Base-by-base conservation (phyloP, 176 grass and related monocot genomes). In the Musa beccarii region DNA sequence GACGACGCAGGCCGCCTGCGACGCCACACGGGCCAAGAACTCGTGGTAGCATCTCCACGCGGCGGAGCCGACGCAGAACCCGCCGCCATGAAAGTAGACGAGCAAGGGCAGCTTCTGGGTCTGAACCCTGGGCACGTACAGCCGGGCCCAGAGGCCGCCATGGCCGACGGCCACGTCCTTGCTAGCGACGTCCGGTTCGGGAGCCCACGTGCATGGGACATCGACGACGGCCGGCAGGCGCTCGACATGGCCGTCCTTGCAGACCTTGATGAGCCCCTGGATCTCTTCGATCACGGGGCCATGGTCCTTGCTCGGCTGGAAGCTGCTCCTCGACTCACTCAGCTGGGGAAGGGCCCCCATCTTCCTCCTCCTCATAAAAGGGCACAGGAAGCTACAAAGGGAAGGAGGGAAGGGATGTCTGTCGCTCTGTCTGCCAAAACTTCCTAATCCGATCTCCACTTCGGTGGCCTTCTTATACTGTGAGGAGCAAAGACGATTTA, bases 11-110 rank as follows among this genome's bases (percentile, higher is more conserved):
- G 79, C 68, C 12, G 85, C 81, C 19, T 68, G 68, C 23, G 73
- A 79, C 50, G 87, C 70, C n/a, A 96, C 34, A 49, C 66, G 87
- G 9, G 79, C 78, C 13, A 96, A 61, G 85, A 96, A 96, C 83
- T 96, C 85, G 75, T 96, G 92, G 83, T 96, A 96, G 81, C 89
- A 92, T 83, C 93, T 89, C 93, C 93, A 96, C 16, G 87, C 62
- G 0, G 89, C 89, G 51, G 93, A 96, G 22, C 87, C 89, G 7
- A 96, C 89, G 66, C 87, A 92, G 84, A 96, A 92, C 7, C 93
- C 89, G 66, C 93, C 93, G 21, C 93, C 93, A 71, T 96, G 93
- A 75, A 96, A 96, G 87, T 96, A 96, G 1, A 96, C 74, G 53
- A 92, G 82, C 14, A 96, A 74, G 43, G 93, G 93, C 17, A 84